Evolutionary conservation across 2,329 filamentous ascomycete genomes (phyloP), one percentile per base, ranked within the genome.

Genomic region (Rhexocercosporidium sp.): DNA sequence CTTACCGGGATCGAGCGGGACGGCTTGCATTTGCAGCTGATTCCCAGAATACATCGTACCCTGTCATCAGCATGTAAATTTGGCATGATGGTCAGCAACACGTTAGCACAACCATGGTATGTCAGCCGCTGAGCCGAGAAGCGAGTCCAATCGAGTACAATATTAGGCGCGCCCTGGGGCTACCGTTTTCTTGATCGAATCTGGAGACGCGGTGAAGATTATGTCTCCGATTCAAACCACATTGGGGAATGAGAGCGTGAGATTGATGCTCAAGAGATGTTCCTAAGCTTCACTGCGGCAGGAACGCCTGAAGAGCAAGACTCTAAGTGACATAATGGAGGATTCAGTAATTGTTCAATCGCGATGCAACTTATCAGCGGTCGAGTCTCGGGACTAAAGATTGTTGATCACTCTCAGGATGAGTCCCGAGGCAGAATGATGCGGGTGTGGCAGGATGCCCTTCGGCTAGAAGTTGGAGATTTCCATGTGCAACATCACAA

Each of bases 31-130:
- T 61, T 18, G 34, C 20, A 20, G 54, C 29, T 14, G n/a, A 41
- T 2, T 57, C 37, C 59, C 11, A 57, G 25, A 64, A 64, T 56
- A 64, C 25, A 44, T n/a, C 41, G 31, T 27, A 27, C 34, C 54
- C 20, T 41, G 54, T 18, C 20, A 41, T 51, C 51, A 20, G 51
- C 14, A 62, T 49, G 18, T 62, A 66, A 66, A 59, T 59, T 59
- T 51, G 59, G 59, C 12, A 37, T 22, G 18, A 12, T 41, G 27
- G 64, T 66, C 49, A 66, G 59, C 34, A 62, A 22, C 39, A 66
- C 47, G 57, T 60, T 60, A 54, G 57, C 47, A 29, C 3, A 27
- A 29, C 56, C 31, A 41, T 25, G 29, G n/a, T 22, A 47, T 51
- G 34, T 51, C 29, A 62, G 12, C 53, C 25, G 56, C 22, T 27